Percentiles rank a stretch among this genome's conserved stretches.
These are phyloP conservation scores for Phtheirospermum japonicum DNA, from an alignment of 257 asterid species.

Conservation along the genomic window DNA sequence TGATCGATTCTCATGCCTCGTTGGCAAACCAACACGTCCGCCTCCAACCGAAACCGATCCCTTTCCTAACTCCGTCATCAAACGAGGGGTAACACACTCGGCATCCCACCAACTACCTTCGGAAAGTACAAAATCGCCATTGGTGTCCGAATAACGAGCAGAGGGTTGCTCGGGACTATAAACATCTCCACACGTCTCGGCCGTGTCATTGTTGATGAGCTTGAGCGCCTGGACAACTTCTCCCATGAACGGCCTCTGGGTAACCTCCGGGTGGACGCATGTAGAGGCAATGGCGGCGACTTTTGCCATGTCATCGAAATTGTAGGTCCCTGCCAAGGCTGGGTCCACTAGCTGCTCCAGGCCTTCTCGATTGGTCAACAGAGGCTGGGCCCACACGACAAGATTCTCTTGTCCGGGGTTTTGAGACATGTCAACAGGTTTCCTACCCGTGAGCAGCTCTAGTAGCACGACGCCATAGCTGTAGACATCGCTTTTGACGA, in stretches of 20 bases:
- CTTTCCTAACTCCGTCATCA: conserved; percentile 75
- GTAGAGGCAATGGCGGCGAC: conserved; percentile 93
- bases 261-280: conserved; percentile 95
- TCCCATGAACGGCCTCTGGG: conserved; percentile 94
- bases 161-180: conserved; percentile 76
- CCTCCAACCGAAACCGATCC: conserved; percentile 25
- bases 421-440: conserved; percentile 94
- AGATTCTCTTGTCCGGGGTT: conserved; percentile 92
- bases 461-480: conserved; percentile 90
- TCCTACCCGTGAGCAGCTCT: conserved; percentile 82
- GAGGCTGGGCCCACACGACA: conserved; percentile 92
- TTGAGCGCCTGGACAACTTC: conserved; percentile 97
- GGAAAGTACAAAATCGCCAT: conserved; percentile 61
- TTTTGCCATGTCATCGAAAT: conserved; percentile 90
- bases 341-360: conserved; percentile 77
- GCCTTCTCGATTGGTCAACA: conserved; percentile 78
- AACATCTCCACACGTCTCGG: conserved; percentile 70
- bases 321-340: conserved; percentile 67
- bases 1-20: conserved; percentile 68
- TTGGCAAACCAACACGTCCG: conserved; percentile 39
- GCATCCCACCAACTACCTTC: conserved; percentile 99
- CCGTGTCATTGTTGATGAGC: conserved; percentile 77
- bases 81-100: conserved; percentile 62
- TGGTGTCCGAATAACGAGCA: conserved; percentile 68
- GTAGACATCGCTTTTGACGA: conserved; percentile 91